These are phyloP conservation scores for Cladosporium sp. DNA, from an alignment of 2,329 filamentous ascomycete species.

Conservation along the genomic window DNA sequence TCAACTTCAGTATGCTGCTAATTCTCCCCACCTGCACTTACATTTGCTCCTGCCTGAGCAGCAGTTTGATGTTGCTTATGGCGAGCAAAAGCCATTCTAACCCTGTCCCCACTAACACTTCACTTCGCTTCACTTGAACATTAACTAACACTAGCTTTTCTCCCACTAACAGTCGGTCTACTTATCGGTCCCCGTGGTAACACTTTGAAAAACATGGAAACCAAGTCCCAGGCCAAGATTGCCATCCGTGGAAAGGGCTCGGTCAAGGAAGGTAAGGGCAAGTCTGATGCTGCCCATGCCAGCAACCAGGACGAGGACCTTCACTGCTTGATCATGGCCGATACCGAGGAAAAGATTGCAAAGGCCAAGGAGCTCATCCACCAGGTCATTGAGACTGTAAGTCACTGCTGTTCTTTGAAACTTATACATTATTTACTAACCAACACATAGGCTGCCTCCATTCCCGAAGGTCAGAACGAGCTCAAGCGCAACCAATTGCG, in stretches of 20 bases:
- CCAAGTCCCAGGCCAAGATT: conserved; percentile 96
- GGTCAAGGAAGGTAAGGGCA: conserved; percentile 98
- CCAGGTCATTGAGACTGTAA: conserved; percentile 96
- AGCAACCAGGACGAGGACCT: conserved; percentile 99
- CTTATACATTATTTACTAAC: conserved; percentile 9
- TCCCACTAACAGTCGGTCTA: conserved; percentile 91
- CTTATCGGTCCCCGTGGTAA: conserved; percentile 99
- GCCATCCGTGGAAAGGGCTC: conserved; percentile 99
- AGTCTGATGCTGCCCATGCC: conserved; percentile 96
- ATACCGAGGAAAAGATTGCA: conserved; percentile 99
- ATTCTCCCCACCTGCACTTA: conserved; percentile 48
- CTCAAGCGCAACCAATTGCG: conserved; percentile 98
- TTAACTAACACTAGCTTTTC: conserved; percentile 76
- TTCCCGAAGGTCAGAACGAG: conserved; percentile 97
- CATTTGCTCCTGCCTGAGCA: conserved; percentile 39
- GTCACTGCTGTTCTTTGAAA: conserved; percentile 39
- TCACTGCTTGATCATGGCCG: conserved; percentile 99
- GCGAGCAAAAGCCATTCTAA: conserved; percentile 38
- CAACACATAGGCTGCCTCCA: conserved; percentile 78
- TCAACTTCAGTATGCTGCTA: conserved; percentile 99
- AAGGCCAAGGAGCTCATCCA: conserved; percentile 98
- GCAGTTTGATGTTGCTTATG: conserved; percentile 42
- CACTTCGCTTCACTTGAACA: conserved; percentile 19
- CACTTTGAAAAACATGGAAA: conserved; percentile 99
- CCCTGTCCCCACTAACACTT: conserved; percentile 30